Evolutionary conservation across 176 grass and related monocot species (phyloP).

Genomic region (Ananas comosus): DNA sequence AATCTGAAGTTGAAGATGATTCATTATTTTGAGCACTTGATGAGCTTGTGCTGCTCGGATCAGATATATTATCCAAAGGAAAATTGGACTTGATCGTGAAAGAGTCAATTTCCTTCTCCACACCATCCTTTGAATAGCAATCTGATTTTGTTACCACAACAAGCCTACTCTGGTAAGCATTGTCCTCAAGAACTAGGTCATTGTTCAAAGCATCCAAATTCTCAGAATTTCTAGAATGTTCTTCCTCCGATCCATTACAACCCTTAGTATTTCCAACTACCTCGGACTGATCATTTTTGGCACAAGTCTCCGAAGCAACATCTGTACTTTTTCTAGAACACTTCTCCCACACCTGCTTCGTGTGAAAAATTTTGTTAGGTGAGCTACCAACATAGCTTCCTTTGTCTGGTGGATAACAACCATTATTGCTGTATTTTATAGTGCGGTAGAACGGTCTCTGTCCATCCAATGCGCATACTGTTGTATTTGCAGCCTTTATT

Average conservation of each 20-base stretch:
- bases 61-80: constrained; percentile 2
- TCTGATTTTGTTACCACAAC: constrained; percentile 16
- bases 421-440: constrained; percentile 26
- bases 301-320: constrained; percentile 17
- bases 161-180: constrained; percentile 21
- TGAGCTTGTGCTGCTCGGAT: constrained; percentile 51
- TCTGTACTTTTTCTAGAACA: constrained; percentile 25
- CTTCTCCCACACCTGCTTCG: constrained; percentile 92
- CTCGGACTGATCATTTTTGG: constrained; percentile 21
- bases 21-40: constrained; percentile 52
- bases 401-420: constrained; percentile 28
- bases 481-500: constrained; percentile 38
- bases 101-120: constrained; percentile 31
- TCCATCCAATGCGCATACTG: constrained; percentile 23
- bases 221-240: constrained; percentile 24
- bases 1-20: constrained; percentile 67
- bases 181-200: constrained; percentile 13
- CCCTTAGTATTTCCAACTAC: constrained; percentile 20
- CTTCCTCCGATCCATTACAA: constrained; percentile 3
- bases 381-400: constrained; percentile 34
- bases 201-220: constrained; percentile 24
- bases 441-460: constrained; percentile 50
- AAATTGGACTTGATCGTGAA: constrained; percentile 14
- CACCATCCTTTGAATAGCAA: constrained; percentile 21
- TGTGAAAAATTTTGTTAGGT: constrained; percentile 46